Base-by-base conservation (phyloP, 305 asterid species). In the Andrographis paniculata region DNA sequence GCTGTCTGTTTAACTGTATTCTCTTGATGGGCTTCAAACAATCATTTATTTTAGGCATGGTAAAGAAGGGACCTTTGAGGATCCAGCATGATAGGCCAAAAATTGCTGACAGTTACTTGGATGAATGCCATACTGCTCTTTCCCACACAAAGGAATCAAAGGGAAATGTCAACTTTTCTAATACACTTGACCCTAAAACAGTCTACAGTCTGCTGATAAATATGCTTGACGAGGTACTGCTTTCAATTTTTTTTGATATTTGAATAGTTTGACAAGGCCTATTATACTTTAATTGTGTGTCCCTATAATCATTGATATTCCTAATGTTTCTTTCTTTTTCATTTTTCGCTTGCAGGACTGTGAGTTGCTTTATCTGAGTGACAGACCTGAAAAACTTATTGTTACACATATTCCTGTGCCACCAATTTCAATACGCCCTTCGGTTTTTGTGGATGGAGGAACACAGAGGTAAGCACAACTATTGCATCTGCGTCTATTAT, bases 381-480 rank as follows among this genome's bases (percentile, higher is more conserved):
- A 71, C 58, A 82, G 94, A 70, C 97, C 97, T 3, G 97, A 88
- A 71, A 88, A 88, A 45, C 85, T 88, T 55, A 71, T 88, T 40
- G 61, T 79, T 50, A 70, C 87, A 48, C 77, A 62, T 76, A 77
- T 88, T 63, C 75, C 78, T 50, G 98, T 89, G 55, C 98, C 98
- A 35, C 98, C 98, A 42, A 76, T 28, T 44, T 64, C 93, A 64
- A 76, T 85, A 55, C 95, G 98, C 36, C 97, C 97, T 68, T 85
- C 97, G 30, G 96, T 85, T 64, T 64, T 85, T 61, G 87, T 85
- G 59, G 94, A 82, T 55, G 94, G 94, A 63, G 95, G 94, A 60
- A 35, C 64, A 31, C 84, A 60, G 45, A 88, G 97, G 96, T 85
- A 51, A 41, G 31, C 47, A 17, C 23, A 14, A 35, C 35, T 39